Conservation (phyloP, 345 rosid species). For the Populus deltoides region DNA sequence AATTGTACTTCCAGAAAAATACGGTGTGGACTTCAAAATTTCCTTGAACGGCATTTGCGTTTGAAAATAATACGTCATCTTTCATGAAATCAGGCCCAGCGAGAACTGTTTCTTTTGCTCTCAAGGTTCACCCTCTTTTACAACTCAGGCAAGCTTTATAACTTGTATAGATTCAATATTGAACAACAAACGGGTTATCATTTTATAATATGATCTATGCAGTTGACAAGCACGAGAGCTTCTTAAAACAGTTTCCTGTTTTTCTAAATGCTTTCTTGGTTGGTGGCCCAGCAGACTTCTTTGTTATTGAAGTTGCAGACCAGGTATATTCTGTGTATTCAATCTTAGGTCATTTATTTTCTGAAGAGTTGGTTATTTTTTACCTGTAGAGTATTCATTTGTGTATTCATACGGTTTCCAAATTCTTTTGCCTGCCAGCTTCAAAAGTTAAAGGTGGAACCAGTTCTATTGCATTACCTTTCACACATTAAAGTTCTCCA, state of each 20-base stretch:
- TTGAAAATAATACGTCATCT: neutral
- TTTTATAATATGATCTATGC: conserved; percentile 24
- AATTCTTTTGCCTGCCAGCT: conserved; percentile 46
- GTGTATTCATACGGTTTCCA: conserved; percentile 1
- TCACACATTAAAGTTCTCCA: conserved; percentile 77
- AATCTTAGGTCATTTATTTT: neutral
- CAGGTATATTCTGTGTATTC: conserved; percentile 49
- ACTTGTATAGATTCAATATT: neutral
- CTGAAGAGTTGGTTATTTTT: neutral
- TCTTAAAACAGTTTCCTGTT: conserved; percentile 67
- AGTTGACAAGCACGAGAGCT: conserved; percentile 76
- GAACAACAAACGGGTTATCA: conserved; percentile 3
- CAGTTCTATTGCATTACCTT: conserved; percentile 85
- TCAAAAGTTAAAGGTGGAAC: conserved; percentile 96
- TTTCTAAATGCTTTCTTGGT: conserved; percentile 85
- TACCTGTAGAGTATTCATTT: neutral
- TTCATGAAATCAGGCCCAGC: conserved; percentile 61
- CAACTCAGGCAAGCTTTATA: conserved; percentile 57
- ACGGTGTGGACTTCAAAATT: conserved; percentile 2
- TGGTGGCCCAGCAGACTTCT: conserved; percentile 83
- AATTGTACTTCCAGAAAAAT: neutral
- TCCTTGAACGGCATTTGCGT: neutral
- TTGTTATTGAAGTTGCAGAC: conserved; percentile 90
- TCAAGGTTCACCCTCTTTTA: conserved; percentile 89
- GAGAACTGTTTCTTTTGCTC: conserved; percentile 76